Conservation (phyloP, 2,329 filamentous ascomycete genomes). For the Tolypocladium paradoxum region DNA sequence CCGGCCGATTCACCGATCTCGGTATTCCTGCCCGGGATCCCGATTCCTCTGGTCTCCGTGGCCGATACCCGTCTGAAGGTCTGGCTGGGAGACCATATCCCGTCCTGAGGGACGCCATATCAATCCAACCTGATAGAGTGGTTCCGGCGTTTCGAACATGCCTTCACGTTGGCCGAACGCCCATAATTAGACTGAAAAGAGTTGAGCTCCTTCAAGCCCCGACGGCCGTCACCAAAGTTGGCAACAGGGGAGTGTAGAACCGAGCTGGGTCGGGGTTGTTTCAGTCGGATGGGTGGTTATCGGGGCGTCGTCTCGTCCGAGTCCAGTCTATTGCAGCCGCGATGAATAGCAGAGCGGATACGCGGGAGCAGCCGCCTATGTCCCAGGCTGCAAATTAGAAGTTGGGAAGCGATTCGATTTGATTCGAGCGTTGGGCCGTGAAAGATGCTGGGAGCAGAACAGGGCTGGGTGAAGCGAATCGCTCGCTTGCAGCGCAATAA, state of each 20-base stretch:
- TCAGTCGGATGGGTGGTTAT: background rate
- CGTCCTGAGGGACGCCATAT: slow-evolving; percentile 32
- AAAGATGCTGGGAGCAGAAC: background rate
- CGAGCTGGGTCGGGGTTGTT: background rate
- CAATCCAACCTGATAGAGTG: slow-evolving; percentile 14
- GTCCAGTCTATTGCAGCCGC: background rate
- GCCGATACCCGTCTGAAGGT: slow-evolving; percentile 24
- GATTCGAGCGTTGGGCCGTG: background rate
- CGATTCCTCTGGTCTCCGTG: slow-evolving; percentile 15
- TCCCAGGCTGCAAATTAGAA: background rate
- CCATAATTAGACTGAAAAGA: background rate
- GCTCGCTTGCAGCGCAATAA: background rate
- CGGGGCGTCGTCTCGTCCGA: too few species aligned
- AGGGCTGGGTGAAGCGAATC: background rate
- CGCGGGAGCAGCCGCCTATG: background rate
- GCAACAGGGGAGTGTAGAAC: too few species aligned
- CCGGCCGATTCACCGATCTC: slow-evolving; percentile 12
- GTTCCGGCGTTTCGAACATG: slow-evolving; percentile 1
- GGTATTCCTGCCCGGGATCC: slow-evolving; percentile 9
- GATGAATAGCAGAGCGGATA: background rate
- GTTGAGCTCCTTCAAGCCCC: background rate
- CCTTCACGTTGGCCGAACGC: background rate
- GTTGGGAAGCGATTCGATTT: background rate
- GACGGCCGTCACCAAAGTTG: background rate
- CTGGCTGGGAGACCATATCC: slow-evolving; percentile 29